phyloP scores from a whole-genome alignment of 306 rosid genomes.

The Trichosanthes cucumerina region DNA sequence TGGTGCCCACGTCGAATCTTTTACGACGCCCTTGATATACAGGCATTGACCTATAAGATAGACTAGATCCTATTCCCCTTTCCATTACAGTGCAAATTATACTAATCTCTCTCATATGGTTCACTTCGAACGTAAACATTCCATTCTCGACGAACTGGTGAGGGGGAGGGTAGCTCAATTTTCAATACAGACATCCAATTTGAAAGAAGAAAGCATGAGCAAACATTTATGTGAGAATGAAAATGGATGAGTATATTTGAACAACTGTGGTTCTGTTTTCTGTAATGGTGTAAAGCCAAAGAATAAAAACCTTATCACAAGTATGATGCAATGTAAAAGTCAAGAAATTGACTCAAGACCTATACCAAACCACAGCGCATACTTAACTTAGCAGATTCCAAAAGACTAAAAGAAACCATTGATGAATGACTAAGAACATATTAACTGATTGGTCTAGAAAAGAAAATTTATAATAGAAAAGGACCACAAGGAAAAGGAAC shows the following conservation, averaged over 20 bases:
- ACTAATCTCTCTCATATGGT: neutral
- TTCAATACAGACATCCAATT: neutral
- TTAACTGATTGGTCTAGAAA: neutral
- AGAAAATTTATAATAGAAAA: neutral
- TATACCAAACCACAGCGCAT: neutral
- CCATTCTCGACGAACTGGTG: neutral
- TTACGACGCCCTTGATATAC: neutral
- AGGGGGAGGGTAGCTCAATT: neutral
- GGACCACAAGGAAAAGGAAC: neutral
- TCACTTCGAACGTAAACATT: neutral
- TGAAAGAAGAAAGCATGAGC: neutral
- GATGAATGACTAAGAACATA: neutral
- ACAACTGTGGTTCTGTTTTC: neutral
- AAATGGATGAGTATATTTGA: neutral
- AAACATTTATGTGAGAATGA: neutral
- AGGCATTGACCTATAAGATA: neutral
- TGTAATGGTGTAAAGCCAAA: neutral
- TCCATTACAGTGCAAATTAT: neutral
- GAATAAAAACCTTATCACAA: neutral
- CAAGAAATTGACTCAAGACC: neutral
- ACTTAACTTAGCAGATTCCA: constrained; percentile 2
- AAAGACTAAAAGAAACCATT: neutral
- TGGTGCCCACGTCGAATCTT: neutral
- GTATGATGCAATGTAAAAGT: neutral
- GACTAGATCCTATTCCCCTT: neutral